Base-by-base conservation (phyloP, 2,329 filamentous ascomycete genomes). In the Fusarium sp. region DNA sequence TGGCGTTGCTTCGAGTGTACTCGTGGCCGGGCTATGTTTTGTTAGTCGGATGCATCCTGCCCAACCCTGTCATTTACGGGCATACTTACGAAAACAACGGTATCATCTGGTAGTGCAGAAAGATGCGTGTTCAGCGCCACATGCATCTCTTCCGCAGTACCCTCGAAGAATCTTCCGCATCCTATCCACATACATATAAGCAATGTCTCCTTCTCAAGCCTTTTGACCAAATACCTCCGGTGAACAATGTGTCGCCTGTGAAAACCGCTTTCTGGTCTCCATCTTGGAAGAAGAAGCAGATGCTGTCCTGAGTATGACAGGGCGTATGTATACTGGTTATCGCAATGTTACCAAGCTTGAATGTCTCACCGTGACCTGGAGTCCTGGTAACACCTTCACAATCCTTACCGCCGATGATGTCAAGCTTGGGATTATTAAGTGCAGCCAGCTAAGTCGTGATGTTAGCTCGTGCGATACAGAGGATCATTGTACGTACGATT, bases 271-370 rank as follows among this genome's bases (percentile, higher is more conserved):
- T 53, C 27, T 30, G 35, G 7, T 53, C 11, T 6, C 26, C 26
- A 30, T 42, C 35, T 23, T 41, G 35, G 35, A 53, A 53, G 23
- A 53, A 53, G 18, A 53, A 53, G 7, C 50, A 53, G 14, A 53
- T 53, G 4, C 50, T 53, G 27, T 53, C 35, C 14, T 53, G 50
- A 3, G 50, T 53, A 42, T 53, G 50, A 18, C 50, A 53, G 0
- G 50, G 50, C 0, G 50, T 53, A 30, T 53, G 18, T 23, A 53
- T 10, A 42, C 35, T 41, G 7, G 50, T 53, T 30, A 42, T 42
- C 2, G 50, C 11, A 18, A 53, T 53, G 26, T 41, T 42, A 4
- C 50, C 26, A 27, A 53, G 26, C 7, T 30, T 53, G 18, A 53
- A 53, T 2, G 10, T 18, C 18, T 53, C 35, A 13, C 23, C 23